Evolutionary conservation across 1,284 basidiomycete genomes (phyloP), one percentile per base, ranked within the genome.

Genomic region (Gastroboletus turbinatus): DNA sequence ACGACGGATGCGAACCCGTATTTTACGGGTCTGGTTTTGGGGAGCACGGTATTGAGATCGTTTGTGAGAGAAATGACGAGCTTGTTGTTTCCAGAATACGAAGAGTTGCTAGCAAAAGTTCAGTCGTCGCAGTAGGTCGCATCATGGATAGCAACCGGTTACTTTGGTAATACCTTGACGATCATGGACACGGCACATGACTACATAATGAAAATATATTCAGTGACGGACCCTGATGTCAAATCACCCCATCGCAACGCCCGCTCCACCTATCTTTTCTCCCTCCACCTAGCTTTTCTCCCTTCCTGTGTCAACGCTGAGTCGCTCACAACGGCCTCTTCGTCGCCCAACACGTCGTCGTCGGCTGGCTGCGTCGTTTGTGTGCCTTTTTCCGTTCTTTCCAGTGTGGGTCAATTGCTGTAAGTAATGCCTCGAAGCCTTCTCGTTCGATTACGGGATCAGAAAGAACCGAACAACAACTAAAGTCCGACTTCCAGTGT

Each of bases 1-100:
- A 46, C 63, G 19, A 43, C 48, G 42, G 50, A 36, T 0, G 54
- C 43, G 3, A 74, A 72, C 48, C 68, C 72, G 11, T 64, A 74
- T 33, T 69, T 69, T 53, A 16, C 57, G 35, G 45, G 42, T 14
- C 52, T 73, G 53, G 50, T 74, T 19, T 17, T 69, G 50, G 49
- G 43, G 21, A 70, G 68, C 44, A 16, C 44, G 9, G 59, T 40
- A 25, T 42, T 69, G 32, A 60, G 40, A 19, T 33, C 54, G 29
- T 71, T 73, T 36, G 61, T 66, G 14, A 47, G 46, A 17, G 56
- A 60, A n/a, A 68, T 63, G 69, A 72, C 69, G 17, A 46, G 35
- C 2, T 21, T 6, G 14, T 29, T 69, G 50, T 69, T 73, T 46
- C 69, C 68, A 25, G 71, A 73, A 16, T 69, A 73, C 38, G 51